Conservation (phyloP, 2,329 filamentous ascomycete genomes). For the Cryoendolithus antarcticus region DNA sequence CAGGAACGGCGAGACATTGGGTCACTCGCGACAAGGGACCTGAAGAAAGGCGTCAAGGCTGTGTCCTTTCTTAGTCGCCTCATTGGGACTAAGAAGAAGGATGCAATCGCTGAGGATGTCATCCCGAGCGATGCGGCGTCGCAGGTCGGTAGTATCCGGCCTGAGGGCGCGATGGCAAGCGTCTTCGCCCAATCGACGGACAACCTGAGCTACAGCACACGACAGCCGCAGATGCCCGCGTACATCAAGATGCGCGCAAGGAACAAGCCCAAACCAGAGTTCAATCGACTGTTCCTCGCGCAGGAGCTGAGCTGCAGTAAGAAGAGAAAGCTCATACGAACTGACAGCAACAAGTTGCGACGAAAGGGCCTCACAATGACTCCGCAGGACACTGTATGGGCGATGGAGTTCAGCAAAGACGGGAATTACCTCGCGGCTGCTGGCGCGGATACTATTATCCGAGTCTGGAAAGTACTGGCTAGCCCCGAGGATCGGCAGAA, state of each 20-base stretch:
- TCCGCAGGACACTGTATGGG: constrained; percentile 60
- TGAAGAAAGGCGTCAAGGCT: constrained; percentile 67
- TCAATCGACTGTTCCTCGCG: constrained; percentile 79
- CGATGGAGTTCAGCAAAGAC: constrained; percentile 83
- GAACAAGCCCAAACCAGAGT: constrained; percentile 70
- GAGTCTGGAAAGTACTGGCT: constrained; percentile 80
- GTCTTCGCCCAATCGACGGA: constrained; percentile 68
- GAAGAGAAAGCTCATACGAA: constrained; percentile 9
- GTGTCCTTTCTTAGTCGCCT: constrained; percentile 85
- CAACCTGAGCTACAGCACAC: constrained; percentile 64
- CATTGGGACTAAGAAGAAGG: constrained; percentile 61
- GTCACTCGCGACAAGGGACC: constrained; percentile 27
- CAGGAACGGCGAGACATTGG: constrained; percentile 12
- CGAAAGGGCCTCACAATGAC: constrained; percentile 31
- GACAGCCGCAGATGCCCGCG: constrained; percentile 75
- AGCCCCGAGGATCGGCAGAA: constrained; percentile 64
- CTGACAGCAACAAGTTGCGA: constrained; percentile 15
- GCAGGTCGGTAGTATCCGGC: constrained; percentile 28
- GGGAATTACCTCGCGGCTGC: constrained; percentile 85
- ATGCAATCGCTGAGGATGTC: constrained; percentile 29
- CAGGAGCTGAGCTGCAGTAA: constrained; percentile 54
- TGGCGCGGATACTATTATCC: constrained; percentile 72
- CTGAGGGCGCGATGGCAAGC: constrained; percentile 70
- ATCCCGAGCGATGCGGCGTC: constrained; percentile 59
- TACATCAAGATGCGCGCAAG: constrained; percentile 79